Percentiles rank a stretch among this genome's conserved stretches.
phyloP scores from a whole-genome alignment of 192 early-diverging fungal genomes.

The Tieghemiomyces parasiticus region DNA sequence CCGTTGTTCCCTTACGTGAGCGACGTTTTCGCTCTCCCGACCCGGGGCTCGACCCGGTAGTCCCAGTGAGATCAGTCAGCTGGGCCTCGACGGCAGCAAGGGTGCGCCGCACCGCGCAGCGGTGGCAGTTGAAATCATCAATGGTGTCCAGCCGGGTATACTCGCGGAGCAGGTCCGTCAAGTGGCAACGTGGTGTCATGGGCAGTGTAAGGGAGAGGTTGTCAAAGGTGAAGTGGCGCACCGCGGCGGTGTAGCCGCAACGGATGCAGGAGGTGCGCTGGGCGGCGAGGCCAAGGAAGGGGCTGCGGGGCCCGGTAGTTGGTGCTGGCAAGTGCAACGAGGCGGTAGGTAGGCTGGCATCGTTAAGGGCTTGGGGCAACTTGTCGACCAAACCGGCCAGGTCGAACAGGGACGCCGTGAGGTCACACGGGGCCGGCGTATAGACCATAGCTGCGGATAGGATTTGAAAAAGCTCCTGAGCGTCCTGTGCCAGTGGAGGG shows the following conservation, averaged over 20 bases:
- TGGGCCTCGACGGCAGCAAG: not conserved
- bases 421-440: not conserved
- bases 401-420: not conserved
- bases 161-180: not conserved
- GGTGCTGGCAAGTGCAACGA: no score
- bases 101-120: not conserved
- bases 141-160: slow-evolving; percentile 5
- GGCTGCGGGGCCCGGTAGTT: slow-evolving; percentile 29
- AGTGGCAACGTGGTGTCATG: not conserved
- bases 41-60: not conserved
- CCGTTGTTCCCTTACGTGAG: not conserved
- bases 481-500: slow-evolving; percentile 21
- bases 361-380: not conserved
- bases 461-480: slow-evolving; percentile 45
- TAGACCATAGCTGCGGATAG: slow-evolving; percentile 18
- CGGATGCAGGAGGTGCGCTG: slow-evolving; percentile 57
- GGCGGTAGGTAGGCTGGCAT: no score
- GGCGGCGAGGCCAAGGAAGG: slow-evolving; percentile 63
- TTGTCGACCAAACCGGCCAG: not conserved
- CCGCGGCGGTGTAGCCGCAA: slow-evolving; percentile 64
- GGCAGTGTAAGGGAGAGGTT: slow-evolving; percentile 61
- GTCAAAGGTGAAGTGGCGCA: slow-evolving; percentile 70
- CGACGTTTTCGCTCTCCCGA: not conserved
- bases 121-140: slow-evolving; percentile 7
- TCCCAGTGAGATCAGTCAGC: not conserved